Base-by-base conservation (phyloP, 331 rosid genomes). In the Acacia concinna region DNA sequence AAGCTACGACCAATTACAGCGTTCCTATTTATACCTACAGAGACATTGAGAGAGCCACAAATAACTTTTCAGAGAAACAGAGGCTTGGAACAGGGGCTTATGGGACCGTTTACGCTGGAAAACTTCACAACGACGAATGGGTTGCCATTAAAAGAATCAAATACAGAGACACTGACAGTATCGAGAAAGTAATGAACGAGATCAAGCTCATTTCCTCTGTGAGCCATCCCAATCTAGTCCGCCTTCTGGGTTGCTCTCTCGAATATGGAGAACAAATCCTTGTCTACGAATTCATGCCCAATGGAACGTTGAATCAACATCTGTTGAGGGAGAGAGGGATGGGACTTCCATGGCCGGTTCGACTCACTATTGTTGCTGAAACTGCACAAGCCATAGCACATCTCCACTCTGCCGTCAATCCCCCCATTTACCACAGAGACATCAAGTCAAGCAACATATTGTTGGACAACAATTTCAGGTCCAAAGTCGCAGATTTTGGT, bases 401-500 rank as follows among this genome's bases (percentile, higher is more conserved):
- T 75, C 99, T 95, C 28, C 99, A 95, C 77, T 90, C 90, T 10
- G 84, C 92, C 34, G 80, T 89, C 2, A 65, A 82, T 4, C 97
- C 97, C 0, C 98, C 98, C 4, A 95, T 95, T 21, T 92, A 91
- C 80, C 99, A 95, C 52, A 80, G 99, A 81, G 99, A 95, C 60
- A 90, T 95, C 17, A 95, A 95, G 69, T 93, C 99, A 10, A 95
- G 96, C 64, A 95, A 95, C 86, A 95, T 95, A 21, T 87, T 95
- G 27, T 71, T 95, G 78, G 99, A 93, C 76, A 18, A 79, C 13
- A 82, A 85, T 35, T 88, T 93, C 57, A 81, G 88, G 49, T 86
- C 97, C 9, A 95, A 90, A 79, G 94, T 95, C 14, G 97, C 97
- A 44, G 99, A 95, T 76, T 95, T 95, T 71, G 99, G 99, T 57